A percentile compares a stretch with the other conserved stretches of the same genome.
Conservation (phyloP, 495 filamentous ascomycete species). For the Achaetomiella virescens region DNA sequence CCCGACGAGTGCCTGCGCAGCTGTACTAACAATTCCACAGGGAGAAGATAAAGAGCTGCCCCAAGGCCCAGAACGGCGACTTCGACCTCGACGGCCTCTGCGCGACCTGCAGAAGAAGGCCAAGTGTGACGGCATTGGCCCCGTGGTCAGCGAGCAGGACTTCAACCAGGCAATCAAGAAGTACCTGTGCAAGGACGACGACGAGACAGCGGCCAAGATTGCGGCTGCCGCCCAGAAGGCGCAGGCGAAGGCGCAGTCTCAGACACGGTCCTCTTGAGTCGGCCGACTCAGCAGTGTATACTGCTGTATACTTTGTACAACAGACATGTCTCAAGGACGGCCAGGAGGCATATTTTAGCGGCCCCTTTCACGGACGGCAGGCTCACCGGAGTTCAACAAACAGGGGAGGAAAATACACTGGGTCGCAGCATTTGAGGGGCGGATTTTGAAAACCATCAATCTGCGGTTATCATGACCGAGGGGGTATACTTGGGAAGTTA, state of each 20-base stretch:
- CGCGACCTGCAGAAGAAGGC: constrained; percentile 91
- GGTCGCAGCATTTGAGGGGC: background rate
- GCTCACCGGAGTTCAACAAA: background rate
- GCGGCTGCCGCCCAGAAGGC: background rate
- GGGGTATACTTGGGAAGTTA: background rate
- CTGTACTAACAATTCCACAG: constrained; percentile 41
- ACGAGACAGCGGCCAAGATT: background rate
- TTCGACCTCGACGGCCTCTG: constrained; percentile 92
- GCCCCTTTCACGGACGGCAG: background rate
- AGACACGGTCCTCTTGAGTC: too few species aligned
- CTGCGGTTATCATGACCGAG: background rate
- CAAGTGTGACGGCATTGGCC: constrained; percentile 85
- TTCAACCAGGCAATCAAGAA: constrained; percentile 73
- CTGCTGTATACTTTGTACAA: constrained; percentile 6
- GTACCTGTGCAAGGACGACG: constrained; percentile 33
- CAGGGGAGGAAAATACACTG: background rate
- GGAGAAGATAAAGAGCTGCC: constrained; percentile 85
- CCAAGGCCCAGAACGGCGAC: constrained; percentile 78
- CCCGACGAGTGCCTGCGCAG: background rate
- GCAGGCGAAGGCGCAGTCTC: background rate
- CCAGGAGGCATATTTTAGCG: background rate
- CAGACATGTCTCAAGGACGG: background rate
- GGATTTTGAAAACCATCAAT: background rate
- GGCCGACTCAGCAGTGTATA: background rate
- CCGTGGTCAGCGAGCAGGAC: constrained; percentile 85